Base-by-base conservation (phyloP, 768 basidiomycete species). In the Suillus fuscotomentosus region DNA sequence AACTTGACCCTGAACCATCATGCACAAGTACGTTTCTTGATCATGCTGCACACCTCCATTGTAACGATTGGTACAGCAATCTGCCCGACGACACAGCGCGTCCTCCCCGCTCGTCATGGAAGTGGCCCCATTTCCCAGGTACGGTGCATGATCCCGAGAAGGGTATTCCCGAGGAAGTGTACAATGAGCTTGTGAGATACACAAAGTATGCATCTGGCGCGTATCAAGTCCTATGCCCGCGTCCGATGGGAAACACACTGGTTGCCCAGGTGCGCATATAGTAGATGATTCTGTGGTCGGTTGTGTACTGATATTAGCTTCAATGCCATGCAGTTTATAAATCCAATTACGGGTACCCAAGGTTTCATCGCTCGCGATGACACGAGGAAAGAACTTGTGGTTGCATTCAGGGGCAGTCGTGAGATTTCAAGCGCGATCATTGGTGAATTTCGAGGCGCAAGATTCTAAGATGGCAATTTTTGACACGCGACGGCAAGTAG, bases 161-260 rank as follows among this genome's bases (percentile, higher is more conserved):
- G 7, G 79, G 77, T 4, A 75, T 83, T 48, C 71, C 76, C 54
- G 73, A 77, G 34, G 60, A 68, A 22, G 73, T 77, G 1, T 84
- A 82, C 63, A 70, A 79, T 51, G 71, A 83, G 55, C 76, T 85
- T 41, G 79, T 78, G 63, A 76, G 73, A 15, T 84, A 81, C 67
- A 76, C 80, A 1, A 83, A 82, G 68, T 86, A 84, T 67, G 79
- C 84, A 7, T 85, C 83, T 7, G 82, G 82, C 2, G 78, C 78
- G 20, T 84, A 85, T 66, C 82, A 82, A 60, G 60, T 73, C 31
- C 42, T 82, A 8, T 85, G 84, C 63, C 81, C 80, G 5, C 72
- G 73, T 11, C 85, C 85, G n/a, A 70, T 84, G 64, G 84, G 85
- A 3, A 83, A 79, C 43, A 75, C 66, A 8, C 77, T 85, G 45